Percentiles rank a stretch among this genome's conserved stretches.
These are phyloP conservation scores for Alternaria consortialis DNA, from an alignment of 2,329 filamentous ascomycete species.

Conservation along the genomic window DNA sequence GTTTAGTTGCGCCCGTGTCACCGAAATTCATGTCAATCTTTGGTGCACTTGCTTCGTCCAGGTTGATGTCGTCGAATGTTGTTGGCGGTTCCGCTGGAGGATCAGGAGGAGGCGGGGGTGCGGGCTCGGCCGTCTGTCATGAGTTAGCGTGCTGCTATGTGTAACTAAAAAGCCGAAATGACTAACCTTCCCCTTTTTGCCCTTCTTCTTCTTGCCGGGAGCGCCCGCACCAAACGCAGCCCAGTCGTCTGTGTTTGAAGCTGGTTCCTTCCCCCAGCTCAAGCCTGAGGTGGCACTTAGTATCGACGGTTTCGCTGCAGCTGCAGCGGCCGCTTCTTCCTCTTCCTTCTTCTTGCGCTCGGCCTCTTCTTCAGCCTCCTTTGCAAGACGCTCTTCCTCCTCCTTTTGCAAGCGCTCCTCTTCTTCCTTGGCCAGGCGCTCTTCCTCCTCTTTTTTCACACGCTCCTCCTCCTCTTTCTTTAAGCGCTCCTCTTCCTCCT, in stretches of 20 bases:
- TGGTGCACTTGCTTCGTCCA: constrained; percentile 55
- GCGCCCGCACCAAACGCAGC: constrained; percentile 30
- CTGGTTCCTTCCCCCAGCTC: constrained; percentile 40
- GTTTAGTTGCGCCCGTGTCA: constrained; percentile 36
- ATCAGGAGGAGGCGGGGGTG: constrained; percentile 41
- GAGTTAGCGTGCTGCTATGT: constrained; percentile 42
- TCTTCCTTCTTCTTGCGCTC: constrained; percentile 49
- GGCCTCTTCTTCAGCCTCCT: constrained; percentile 52
- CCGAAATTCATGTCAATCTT: constrained; percentile 60
- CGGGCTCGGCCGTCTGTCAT: constrained; percentile 38
- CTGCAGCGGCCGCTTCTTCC: constrained; percentile 45
- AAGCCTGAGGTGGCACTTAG: constrained; percentile 35
- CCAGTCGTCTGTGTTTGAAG: constrained; percentile 43
- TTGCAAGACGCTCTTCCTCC: constrained; percentile 47
- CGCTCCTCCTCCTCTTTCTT: constrained; percentile 51
- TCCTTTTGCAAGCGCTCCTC: constrained; percentile 47
- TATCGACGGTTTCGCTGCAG: constrained; percentile 39
- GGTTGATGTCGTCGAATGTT: constrained; percentile 58
- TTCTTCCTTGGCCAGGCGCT: constrained; percentile 45
- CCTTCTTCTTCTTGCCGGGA: constrained; percentile 47
- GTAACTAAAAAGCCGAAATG: constrained; percentile 44
- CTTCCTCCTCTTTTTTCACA: constrained; percentile 47
- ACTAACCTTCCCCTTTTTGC: constrained; percentile 53
- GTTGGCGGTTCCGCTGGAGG: constrained; percentile 46
- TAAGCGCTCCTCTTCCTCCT: constrained; percentile 48